Evolutionary conservation across 192 early-diverging fungal genomes (phyloP).

Genomic region (Diversispora epigaea): DNA sequence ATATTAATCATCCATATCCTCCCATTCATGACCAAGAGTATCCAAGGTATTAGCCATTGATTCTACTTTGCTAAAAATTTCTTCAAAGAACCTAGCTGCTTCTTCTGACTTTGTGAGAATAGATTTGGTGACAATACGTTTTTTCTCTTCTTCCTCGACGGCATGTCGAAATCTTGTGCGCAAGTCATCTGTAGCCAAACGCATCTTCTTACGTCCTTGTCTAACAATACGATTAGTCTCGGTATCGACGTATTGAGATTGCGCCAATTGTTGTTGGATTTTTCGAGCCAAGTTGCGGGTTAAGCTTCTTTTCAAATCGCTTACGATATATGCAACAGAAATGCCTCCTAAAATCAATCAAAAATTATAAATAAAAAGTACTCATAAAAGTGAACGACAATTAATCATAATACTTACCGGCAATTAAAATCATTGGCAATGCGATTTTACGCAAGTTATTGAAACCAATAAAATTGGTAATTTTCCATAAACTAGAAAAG

Average conservation of each 20-base stretch:
- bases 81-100: slow-evolving; percentile 65
- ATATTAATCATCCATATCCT: slow-evolving; percentile 2
- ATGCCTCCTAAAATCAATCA: slow-evolving; percentile 43
- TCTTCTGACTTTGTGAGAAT: slow-evolving; percentile 61
- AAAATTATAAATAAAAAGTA: not conserved
- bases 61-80: slow-evolving; percentile 59
- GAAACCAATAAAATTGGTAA: slow-evolving; percentile 61
- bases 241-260: slow-evolving; percentile 52
- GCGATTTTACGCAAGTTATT: slow-evolving; percentile 62
- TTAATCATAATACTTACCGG: slow-evolving; percentile 50
- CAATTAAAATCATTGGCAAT: slow-evolving; percentile 57
- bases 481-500: slow-evolving; percentile 38
- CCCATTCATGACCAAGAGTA: slow-evolving; percentile 1
- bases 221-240: slow-evolving; percentile 66
- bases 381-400: not conserved
- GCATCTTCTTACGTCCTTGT: slow-evolving; percentile 63
- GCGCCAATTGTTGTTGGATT: slow-evolving; percentile 48
- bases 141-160: slow-evolving; percentile 69
- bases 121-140: slow-evolving; percentile 58
- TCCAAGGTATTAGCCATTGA: slow-evolving; percentile 42
- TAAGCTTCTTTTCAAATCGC: slow-evolving; percentile 69
- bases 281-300: slow-evolving; percentile 70
- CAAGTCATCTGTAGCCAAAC: slow-evolving; percentile 69
- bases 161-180: slow-evolving; percentile 70
- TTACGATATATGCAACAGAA: slow-evolving; percentile 60